Base-by-base conservation (phyloP, 2,329 filamentous ascomycete species). In the Botrytis sinoallii region DNA sequence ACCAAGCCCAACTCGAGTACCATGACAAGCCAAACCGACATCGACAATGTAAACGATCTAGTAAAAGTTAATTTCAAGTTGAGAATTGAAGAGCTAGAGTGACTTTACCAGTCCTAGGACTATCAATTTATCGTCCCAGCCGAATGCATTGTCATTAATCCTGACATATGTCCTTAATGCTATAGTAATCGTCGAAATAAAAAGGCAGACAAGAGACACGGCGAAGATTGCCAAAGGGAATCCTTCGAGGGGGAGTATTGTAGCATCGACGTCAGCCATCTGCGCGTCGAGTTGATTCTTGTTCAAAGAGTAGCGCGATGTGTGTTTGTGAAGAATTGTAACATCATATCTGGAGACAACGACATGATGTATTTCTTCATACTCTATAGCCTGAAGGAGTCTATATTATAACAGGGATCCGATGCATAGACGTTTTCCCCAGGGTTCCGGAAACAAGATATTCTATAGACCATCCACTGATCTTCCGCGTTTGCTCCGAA, bases 21-120 rank as follows among this genome's bases (percentile, higher is more conserved):
- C 77, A 61, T 74, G 44, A 48, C 77, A 78, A 38, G 77, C 76
- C 12, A 79, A 73, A 52, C 46, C 72, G n/a, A 78, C 75, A 48
- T 72, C 70, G 16, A 67, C 20, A n/a, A 57, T 22, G 38, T 29
- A 72, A 29, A 66, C 60, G 8, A 72, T 55, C 70, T 70, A 60
- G 66, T 32, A 46, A 46, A 20, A 22, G 12, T 70, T 63, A 70
- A 18, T 35, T 35, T 61, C 40, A n/a, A 20, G 35, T 69, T 32
- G 25, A 4, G 12, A 20, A 38, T 7, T 22, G 29, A n/a, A 46
- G 22, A 9, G 46, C 20, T 20, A 1, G 4, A 59, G 46, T 20
- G 8, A 20, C 12, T 42, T 22, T 72, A 72, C 70, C 70, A 72
- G 44, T 35, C 70, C 70, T 32, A 65, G 14, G 0, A 55, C 9